Evolutionary conservation across 208 protist genomes (phyloP).

Genomic region (Hexamita inflata): DNA sequence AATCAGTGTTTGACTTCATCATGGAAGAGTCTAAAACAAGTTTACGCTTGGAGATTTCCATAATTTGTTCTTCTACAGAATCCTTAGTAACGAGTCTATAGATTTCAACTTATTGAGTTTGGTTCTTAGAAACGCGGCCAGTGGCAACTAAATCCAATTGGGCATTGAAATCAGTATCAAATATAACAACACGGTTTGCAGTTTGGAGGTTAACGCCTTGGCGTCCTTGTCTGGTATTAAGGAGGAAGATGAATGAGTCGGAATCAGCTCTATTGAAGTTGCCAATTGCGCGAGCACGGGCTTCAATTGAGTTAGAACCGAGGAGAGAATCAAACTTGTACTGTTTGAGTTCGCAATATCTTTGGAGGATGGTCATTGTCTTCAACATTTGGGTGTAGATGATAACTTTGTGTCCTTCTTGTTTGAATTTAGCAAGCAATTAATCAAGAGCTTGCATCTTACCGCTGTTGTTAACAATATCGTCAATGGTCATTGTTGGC

Average conservation of each 20-base stretch:
- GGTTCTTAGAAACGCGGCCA: constrained; percentile 73
- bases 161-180: constrained; percentile 88
- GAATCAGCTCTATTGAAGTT: constrained; percentile 34
- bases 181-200: constrained; percentile 67
- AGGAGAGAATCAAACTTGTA: constrained; percentile 37
- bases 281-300: constrained; percentile 31
- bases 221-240: constrained; percentile 58
- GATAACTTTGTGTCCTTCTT: constrained; percentile 38
- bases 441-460: constrained; percentile 44
- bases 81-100: constrained; percentile 71
- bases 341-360: constrained; percentile 19
- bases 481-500: neutral
- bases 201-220: constrained; percentile 58
- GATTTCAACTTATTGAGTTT: constrained; percentile 73
- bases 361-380: constrained; percentile 39
- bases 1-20: too few relatives aligned
- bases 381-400: constrained; percentile 42
- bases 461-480: constrained; percentile 32
- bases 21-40: constrained; percentile 73
- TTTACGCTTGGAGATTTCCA: constrained; percentile 66
- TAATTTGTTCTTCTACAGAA: constrained; percentile 80
- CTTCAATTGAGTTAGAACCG: constrained; percentile 27
- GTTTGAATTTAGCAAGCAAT: constrained; percentile 34
- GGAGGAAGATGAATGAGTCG: constrained; percentile 42
- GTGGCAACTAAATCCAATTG: constrained; percentile 85